Conservation (phyloP, 441 rosid species). For the Manihot esculenta region DNA sequence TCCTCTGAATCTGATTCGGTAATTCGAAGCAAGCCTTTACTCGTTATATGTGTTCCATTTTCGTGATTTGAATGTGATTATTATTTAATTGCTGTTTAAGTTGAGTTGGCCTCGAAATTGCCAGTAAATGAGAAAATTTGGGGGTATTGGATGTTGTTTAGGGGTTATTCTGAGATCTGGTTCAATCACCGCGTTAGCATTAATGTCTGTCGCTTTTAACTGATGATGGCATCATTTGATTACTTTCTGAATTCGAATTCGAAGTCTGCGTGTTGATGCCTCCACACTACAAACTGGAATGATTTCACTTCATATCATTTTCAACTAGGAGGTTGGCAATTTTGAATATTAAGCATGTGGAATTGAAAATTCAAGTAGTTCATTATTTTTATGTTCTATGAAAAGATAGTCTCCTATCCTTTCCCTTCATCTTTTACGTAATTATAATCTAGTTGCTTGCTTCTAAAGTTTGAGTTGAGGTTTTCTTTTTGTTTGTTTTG, state of each 20-base stretch:
- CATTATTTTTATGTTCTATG: not conserved
- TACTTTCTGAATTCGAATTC: not conserved
- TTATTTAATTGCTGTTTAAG: not conserved
- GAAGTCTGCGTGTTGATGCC: not conserved
- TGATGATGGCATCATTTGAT: not conserved
- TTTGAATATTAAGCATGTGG: not conserved
- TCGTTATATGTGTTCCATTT: not conserved
- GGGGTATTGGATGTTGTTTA: not conserved
- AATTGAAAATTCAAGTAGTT: not conserved
- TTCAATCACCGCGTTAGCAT: not conserved
- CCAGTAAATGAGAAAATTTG: not conserved
- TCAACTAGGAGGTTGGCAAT: not conserved
- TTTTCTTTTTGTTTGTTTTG: not conserved
- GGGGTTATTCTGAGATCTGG: constrained; percentile 13
- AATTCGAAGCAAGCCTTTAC: constrained; percentile 10
- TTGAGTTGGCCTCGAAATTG: not conserved
- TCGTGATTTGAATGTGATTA: constrained; percentile 15
- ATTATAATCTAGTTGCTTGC: no score
- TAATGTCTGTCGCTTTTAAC: not conserved
- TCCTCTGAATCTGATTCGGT: constrained; percentile 78
- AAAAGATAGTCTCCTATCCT: no score
- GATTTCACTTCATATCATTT: not conserved
- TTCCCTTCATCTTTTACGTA: no score
- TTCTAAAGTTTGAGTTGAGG: not conserved
- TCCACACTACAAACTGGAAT: not conserved